Evolutionary conservation across 2,329 filamentous ascomycete species (phyloP).

Genomic region (Lasiodiplodia citricola): DNA sequence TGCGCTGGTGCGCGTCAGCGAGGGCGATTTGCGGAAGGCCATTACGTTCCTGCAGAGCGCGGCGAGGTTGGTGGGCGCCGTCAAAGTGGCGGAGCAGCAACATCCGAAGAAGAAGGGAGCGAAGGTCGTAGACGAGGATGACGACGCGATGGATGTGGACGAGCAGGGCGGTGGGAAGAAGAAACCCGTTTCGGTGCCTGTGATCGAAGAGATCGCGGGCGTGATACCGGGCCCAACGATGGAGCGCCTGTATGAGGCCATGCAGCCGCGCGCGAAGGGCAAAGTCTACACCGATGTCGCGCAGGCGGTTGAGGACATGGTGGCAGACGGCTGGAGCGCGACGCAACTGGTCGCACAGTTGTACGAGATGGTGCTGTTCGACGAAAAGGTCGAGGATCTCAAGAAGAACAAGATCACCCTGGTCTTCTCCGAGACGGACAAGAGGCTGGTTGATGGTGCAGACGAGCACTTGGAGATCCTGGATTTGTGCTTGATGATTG

Average conservation of each 20-base stretch:
- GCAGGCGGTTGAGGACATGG: conserved; percentile 83
- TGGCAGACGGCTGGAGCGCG: conserved; percentile 97
- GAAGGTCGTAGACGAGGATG: conserved; percentile 47
- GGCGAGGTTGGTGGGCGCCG: conserved; percentile 80
- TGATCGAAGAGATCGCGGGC: conserved; percentile 93
- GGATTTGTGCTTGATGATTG: conserved; percentile 82
- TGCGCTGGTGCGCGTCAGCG: conserved; percentile 82
- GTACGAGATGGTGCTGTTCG: conserved; percentile 81
- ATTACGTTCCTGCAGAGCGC: conserved; percentile 97
- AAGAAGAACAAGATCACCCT: conserved; percentile 91
- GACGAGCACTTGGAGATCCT: conserved; percentile 94
- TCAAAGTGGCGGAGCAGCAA: conserved; percentile 37
- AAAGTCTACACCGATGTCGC: conserved; percentile 76
- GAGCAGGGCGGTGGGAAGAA: conserved; percentile 22
- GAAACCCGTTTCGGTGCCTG: conserved; percentile 71
- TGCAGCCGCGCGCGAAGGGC: conserved; percentile 61
- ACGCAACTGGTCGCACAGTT: conserved; percentile 84
- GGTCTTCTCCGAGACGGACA: conserved; percentile 92
- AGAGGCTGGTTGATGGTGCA: conserved; percentile 89
- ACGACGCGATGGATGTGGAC: conserved; percentile 58
- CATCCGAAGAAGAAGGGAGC: conserved; percentile 50
- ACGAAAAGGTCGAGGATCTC: conserved; percentile 80
- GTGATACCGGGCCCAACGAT: conserved; percentile 83
- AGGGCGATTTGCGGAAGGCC: conserved; percentile 93
- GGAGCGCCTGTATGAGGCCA: conserved; percentile 70